Base-by-base conservation (phyloP, 2,329 filamentous ascomycete species). In the Sclerotinia nivalis region DNA sequence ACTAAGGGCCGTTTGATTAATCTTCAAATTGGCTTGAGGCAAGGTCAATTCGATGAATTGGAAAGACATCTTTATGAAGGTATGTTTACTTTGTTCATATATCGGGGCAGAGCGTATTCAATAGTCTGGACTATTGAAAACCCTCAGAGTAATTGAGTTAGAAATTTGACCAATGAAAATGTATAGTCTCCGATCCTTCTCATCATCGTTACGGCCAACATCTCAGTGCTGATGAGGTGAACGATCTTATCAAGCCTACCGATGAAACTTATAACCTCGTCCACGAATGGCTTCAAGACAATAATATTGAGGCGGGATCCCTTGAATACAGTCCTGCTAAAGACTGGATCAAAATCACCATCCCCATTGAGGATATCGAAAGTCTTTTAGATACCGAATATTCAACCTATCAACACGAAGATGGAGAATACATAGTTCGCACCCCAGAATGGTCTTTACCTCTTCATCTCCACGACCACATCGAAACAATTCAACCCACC, bases 131-230 rank as follows among this genome's bases (percentile, higher is more conserved):
- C 1, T 15, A 43, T 43, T 43, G 40, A 6, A 43, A 43, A 43
- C 15, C 34, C 40, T 43, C 4, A 43, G 20, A 28, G 22, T n/a
- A 52, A 62, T n/a, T 62, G 20, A 18, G 12, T 12, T 40, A 7
- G 20, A 40, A 61, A 40, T 49, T 47, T 37, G 7, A 49, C 65
- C 56, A 31, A 68, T 43, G 13, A 18, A 13, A 55, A 34, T n/a
- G 4, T 7, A 56, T 25, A 83, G 82, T 86, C 28, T 86, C 85
- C 20, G 82, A 86, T 72, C 86, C 87, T 22, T 79, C 79, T 28
- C 85, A 88, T 75, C 72, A 76, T 54, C 83, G 85, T 50, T 88
- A 88, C 73, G 86, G 87, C 65, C 79, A 85, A 71, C 85, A 88
- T 75, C 79, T 88, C 52, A 83, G 80, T 50, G 79, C 80, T 5